phyloP scores from a whole-genome alignment of 73 alveolate genomes.

The Tetrahymena elliotti region DNA sequence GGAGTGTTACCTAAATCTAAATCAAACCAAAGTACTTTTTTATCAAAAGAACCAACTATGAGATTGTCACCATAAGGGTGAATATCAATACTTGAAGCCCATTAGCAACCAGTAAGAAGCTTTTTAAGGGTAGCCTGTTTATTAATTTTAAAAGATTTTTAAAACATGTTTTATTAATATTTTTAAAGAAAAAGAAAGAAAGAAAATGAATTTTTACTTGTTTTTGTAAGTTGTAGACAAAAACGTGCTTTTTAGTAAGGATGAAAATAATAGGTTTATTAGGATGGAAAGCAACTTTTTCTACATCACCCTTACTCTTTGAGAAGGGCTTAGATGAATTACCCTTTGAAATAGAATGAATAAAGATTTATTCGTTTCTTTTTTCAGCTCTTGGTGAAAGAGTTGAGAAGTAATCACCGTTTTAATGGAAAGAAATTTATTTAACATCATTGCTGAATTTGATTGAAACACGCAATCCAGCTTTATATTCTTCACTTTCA shows the following conservation, averaged over 20 bases:
- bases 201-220: conserved; percentile 53
- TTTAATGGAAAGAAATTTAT: conserved; percentile 62
- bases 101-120: conserved; percentile 73
- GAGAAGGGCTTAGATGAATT: conserved; percentile 83
- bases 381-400: conserved; percentile 72
- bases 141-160: not conserved
- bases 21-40: conserved; percentile 94
- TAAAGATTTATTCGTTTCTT: conserved; percentile 63
- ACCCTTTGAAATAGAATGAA: conserved; percentile 84
- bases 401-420: conserved; percentile 94
- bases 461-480: not conserved
- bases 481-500: not conserved
- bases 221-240: conserved; percentile 83
- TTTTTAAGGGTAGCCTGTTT: conserved; percentile 46
- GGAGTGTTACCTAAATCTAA: conserved; percentile 87
- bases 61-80: conserved; percentile 94
- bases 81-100: conserved; percentile 69
- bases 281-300: conserved; percentile 89
- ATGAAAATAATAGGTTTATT: conserved; percentile 84
- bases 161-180: too few relatives aligned
- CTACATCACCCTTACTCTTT: conserved; percentile 78
- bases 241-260: conserved; percentile 83
- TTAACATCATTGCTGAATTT: conserved; percentile 29
- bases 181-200: too few relatives aligned
- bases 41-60: conserved; percentile 89